Conservation (phyloP, 2,329 filamentous ascomycete genomes). For the Colletotrichum musae region DNA sequence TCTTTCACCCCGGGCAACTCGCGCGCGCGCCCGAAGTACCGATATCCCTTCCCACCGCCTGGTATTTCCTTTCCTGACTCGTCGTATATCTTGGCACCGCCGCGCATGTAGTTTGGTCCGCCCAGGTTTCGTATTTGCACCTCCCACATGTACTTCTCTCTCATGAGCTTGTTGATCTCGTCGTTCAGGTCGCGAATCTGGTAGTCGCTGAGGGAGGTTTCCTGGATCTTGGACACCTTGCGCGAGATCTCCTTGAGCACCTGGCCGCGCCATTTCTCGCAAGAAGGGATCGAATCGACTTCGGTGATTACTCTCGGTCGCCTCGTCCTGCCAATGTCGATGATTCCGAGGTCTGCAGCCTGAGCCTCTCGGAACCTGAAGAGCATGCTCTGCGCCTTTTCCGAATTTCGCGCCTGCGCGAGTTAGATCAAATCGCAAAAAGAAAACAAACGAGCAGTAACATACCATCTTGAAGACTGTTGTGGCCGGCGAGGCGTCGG, state of each 20-base stretch:
- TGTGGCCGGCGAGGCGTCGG: constrained; percentile 18
- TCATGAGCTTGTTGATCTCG: constrained; percentile 99
- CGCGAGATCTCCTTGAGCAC: constrained; percentile 97
- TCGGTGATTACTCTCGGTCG: constrained; percentile 93
- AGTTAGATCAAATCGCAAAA: constrained; percentile 7
- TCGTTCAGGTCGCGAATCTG: constrained; percentile 99
- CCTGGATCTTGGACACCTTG: constrained; percentile 97
- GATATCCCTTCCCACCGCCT: constrained; percentile 88
- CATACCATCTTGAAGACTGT: constrained; percentile 31
- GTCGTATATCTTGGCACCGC: constrained; percentile 78
- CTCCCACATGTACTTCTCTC: constrained; percentile 99
- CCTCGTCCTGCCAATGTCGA: constrained; percentile 90
- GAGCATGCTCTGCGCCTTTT: constrained; percentile 99
- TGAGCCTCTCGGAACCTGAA: constrained; percentile 99
- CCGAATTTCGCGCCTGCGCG: constrained; percentile 90
- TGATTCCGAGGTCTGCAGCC: constrained; percentile 94
- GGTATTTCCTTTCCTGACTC: constrained; percentile 80
- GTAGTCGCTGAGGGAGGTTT: constrained; percentile 90
- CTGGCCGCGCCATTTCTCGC: constrained; percentile 98
- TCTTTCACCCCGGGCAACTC: constrained; percentile 97
- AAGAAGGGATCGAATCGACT: constrained; percentile 85
- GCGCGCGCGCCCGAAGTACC: constrained; percentile 91
- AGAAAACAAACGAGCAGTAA: too few species aligned
- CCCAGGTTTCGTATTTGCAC: constrained; percentile 94
- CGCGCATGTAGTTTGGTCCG: constrained; percentile 97